These are phyloP conservation scores for Oryza glumipatula DNA, from an alignment of 176 grass and related monocot species.

Conservation along the genomic window DNA sequence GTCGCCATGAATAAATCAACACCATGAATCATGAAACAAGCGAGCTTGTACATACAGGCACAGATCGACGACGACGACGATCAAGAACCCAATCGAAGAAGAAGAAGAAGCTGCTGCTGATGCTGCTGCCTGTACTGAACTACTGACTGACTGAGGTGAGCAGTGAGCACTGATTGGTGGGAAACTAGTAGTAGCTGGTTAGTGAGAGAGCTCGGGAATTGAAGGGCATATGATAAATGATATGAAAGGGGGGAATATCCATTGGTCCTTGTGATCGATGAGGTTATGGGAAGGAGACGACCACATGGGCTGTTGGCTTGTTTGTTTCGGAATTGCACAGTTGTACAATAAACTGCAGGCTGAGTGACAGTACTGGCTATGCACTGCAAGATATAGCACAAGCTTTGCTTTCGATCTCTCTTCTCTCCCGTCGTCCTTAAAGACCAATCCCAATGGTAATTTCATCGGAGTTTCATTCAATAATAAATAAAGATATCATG, in stretches of 20 bases:
- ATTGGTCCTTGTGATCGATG: conserved; percentile 27
- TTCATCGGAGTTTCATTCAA: too few relatives aligned
- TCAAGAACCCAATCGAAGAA: background rate
- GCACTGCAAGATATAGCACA: background rate
- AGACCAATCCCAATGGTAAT: too few relatives aligned
- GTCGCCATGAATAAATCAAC: background rate
- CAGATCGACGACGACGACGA: background rate
- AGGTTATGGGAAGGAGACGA: conserved; percentile 38
- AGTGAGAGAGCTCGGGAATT: background rate
- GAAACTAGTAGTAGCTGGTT: background rate
- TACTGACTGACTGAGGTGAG: background rate
- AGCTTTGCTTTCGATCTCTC: too few relatives aligned
- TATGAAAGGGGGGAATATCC: background rate
- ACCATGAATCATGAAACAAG: too few relatives aligned
- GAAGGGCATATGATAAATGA: background rate
- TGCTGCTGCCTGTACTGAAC: background rate
- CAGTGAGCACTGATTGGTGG: background rate
- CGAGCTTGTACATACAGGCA: background rate
- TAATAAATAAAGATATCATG: too few relatives aligned
- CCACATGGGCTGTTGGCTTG: conserved; percentile 50
- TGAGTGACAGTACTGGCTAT: background rate
- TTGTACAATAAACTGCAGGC: too few relatives aligned
- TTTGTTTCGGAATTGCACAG: conserved; percentile 14
- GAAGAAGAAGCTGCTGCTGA: background rate
- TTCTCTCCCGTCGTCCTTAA: too few relatives aligned